phyloP scores from a whole-genome alignment of 164 flowering plant species.

The Piper longum region DNA sequence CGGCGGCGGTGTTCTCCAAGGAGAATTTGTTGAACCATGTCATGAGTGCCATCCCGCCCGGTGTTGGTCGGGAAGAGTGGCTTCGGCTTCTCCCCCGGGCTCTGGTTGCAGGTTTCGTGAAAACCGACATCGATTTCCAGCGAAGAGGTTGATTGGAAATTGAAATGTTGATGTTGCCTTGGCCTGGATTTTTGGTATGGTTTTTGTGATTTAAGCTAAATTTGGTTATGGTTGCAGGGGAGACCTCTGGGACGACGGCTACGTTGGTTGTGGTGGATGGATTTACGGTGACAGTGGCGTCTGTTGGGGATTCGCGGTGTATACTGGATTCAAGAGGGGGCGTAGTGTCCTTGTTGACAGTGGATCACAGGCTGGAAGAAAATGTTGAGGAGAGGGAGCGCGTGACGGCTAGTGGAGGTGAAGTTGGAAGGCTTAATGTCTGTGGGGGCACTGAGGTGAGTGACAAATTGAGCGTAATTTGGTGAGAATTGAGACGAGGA shows the following conservation, averaged over 20 bases:
- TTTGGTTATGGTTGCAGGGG: slow-evolving; percentile 29
- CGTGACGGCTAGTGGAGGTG: slow-evolving; percentile 89
- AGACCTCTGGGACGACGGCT: slow-evolving; percentile 81
- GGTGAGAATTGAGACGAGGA: not conserved
- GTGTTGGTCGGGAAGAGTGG: slow-evolving; percentile 70
- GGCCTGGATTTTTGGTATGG: not conserved
- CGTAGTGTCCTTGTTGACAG: slow-evolving; percentile 65
- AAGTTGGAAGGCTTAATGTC: slow-evolving; percentile 79
- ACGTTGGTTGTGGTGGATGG: slow-evolving; percentile 87
- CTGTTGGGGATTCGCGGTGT: slow-evolving; percentile 85
- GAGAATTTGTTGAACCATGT: slow-evolving; percentile 73
- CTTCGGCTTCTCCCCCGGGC: slow-evolving; percentile 93
- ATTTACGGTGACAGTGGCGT: slow-evolving; percentile 83
- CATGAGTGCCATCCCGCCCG: slow-evolving; percentile 85
- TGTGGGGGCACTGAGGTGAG: slow-evolving; percentile 66
- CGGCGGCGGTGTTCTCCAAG: slow-evolving; percentile 84
- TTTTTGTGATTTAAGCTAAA: not conserved
- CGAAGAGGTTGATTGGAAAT: slow-evolving; percentile 40
- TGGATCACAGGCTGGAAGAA: slow-evolving; percentile 84
- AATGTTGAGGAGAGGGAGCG: slow-evolving; percentile 86
- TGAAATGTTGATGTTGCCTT: no score
- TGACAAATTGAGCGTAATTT: not conserved
- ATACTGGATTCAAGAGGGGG: slow-evolving; percentile 79
- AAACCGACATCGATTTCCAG: slow-evolving; percentile 94
- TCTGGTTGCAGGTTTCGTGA: slow-evolving; percentile 89